Percentiles rank a stretch among this genome's conserved stretches.
Evolutionary conservation across 2,329 filamentous ascomycete genomes (phyloP).

Genomic region (Xylariaceae sp.): DNA sequence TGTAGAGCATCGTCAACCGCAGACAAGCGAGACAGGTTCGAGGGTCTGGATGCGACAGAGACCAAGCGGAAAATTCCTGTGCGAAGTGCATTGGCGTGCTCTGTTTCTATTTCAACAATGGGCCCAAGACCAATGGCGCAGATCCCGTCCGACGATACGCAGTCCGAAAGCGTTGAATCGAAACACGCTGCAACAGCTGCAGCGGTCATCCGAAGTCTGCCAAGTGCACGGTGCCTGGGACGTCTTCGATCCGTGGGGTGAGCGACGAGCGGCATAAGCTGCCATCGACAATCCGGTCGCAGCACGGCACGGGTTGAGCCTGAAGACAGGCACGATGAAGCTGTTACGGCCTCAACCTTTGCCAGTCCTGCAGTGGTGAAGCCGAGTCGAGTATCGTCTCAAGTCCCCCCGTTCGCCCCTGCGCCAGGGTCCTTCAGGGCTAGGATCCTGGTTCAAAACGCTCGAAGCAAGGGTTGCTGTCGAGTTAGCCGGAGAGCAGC

Average conservation of each 20-base stretch:
- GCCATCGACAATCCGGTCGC: constrained; percentile 45
- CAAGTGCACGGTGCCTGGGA: constrained; percentile 25
- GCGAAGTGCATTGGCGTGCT: constrained; percentile 26
- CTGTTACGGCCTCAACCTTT: constrained; percentile 33
- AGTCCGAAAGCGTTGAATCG: constrained; percentile 26
- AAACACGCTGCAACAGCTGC: constrained; percentile 27
- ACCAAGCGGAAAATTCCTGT: constrained; percentile 21
- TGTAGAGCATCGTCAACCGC: constrained; percentile 14
- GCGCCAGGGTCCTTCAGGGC: constrained; percentile 30
- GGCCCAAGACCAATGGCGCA: constrained; percentile 9
- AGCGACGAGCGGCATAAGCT: constrained; percentile 43
- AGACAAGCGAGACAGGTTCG: constrained; percentile 6
- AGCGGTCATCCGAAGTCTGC: constrained; percentile 31
- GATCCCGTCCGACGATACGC: constrained; percentile 21
- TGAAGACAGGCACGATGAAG: constrained; percentile 32
- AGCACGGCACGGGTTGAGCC: constrained; percentile 35
- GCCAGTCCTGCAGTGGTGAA: constrained; percentile 31
- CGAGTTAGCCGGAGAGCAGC: constrained; percentile 31
- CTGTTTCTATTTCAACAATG: constrained; percentile 16
- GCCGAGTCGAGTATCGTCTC: constrained; percentile 42
- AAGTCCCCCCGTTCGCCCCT: constrained; percentile 36
- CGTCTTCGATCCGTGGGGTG: constrained; percentile 21
- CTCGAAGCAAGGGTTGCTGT: constrained; percentile 25
- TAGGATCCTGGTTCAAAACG: constrained; percentile 32
- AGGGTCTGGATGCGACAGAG: constrained; percentile 10